Evolutionary conservation across 257 asterid species (phyloP), one percentile per base, ranked within the genome.

Genomic region (Ocimum tenuiflorum): DNA sequence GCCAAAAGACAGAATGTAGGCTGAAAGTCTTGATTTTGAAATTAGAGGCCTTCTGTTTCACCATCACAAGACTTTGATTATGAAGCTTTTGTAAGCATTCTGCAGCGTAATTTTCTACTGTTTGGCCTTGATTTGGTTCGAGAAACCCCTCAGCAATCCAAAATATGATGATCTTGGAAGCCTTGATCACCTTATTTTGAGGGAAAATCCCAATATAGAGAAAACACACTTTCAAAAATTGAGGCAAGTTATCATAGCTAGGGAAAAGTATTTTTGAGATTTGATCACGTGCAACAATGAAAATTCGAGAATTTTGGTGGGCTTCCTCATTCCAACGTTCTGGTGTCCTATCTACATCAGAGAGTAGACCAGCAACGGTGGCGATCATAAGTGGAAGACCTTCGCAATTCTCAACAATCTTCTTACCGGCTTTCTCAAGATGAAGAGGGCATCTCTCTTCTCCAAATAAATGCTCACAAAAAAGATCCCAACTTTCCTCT

Each of bases 201-300:
- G 15, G 33, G 31, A 50, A 50, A 50, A 50, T 20, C 11, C 56
- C 56, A 9, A 50, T 9, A 8, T 50, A 50, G 56, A 50, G 56
- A 11, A 50, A 50, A 3, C 56, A 50, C 31, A 20, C 11, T 50
- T 20, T 50, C 5, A 50, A 4, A 10, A 19, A 11, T 14, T 46
- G 33, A 55, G 65, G 71, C 71, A 31, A 72, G 36, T 13, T 9
- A 23, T 50, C 15, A 23, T 6, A 64, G 41, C 15, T 63, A 3
- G 56, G 29, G 20, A 33, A 3, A 4, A 56, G 12, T 42, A 4
- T 19, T 12, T 15, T 24, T 4, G 33, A 50, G 0, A 50, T 50
- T 1, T 20, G 15, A 19, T 20, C 15, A 20, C 20, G 11, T 20
- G 56, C 56, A 50, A 2, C 31, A 31, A 50, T 3, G 56, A 50